Conservation (phyloP, 2,329 filamentous ascomycete species). For the Aschersonia sp. region DNA sequence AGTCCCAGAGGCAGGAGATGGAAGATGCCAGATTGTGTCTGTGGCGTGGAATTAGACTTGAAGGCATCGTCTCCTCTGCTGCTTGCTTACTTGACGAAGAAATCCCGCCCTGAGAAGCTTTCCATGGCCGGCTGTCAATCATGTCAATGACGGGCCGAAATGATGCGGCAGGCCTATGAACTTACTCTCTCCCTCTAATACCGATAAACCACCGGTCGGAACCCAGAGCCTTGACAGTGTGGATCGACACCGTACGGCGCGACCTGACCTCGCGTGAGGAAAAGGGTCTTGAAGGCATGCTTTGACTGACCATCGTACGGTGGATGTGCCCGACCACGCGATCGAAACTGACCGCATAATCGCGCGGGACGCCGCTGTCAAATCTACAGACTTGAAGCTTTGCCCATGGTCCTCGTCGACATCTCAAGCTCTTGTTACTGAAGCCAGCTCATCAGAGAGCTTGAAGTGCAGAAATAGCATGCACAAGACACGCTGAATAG, state of each 20-base stretch:
- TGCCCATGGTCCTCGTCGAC: no score
- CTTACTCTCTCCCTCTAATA: constrained; percentile 38
- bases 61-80: constrained; percentile 2
- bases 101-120: constrained; percentile 59
- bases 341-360: not conserved
- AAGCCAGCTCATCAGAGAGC: no score
- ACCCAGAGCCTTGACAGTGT: constrained; percentile 63
- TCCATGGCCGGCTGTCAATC: constrained; percentile 41
- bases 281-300: not conserved
- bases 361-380: not conserved
- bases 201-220: constrained; percentile 55
- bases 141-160: constrained; percentile 7
- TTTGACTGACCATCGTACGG: not conserved
- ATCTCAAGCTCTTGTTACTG: no score
- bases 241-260: constrained; percentile 9
- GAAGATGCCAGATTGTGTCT: constrained; percentile 82
- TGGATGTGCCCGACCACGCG: not conserved
- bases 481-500: no score
- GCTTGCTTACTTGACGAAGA: constrained; percentile 47
- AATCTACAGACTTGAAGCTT: not conserved
- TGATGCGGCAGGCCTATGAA: not conserved
- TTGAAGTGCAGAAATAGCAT: no score
- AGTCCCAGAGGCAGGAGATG: constrained; percentile 80
- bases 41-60: not conserved
- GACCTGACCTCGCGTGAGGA: not conserved